Evolutionary conservation across 1,284 basidiomycete genomes (phyloP).

Genomic region (Ustilago nuda): DNA sequence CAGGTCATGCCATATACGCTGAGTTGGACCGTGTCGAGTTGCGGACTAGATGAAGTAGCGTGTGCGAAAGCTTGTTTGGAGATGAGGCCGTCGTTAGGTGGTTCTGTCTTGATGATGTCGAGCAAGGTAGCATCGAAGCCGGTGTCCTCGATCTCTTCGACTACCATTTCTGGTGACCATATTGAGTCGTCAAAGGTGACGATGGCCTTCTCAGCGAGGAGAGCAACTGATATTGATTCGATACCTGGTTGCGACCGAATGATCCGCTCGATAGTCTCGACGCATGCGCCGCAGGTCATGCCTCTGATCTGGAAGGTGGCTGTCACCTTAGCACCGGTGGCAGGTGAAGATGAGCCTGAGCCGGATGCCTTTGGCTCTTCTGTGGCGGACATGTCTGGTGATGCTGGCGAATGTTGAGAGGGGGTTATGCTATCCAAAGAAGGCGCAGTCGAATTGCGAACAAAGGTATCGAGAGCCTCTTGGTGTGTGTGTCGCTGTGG

Average conservation of each 20-base stretch:
- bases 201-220: slow-evolving; percentile 91
- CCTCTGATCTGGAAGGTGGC: slow-evolving; percentile 82
- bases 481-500: not conserved
- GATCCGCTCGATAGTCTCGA: slow-evolving; percentile 94
- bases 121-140: slow-evolving; percentile 81
- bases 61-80: slow-evolving; percentile 8
- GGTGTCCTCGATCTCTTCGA: slow-evolving; percentile 87
- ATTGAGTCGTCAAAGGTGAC: slow-evolving; percentile 83
- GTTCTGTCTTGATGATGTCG: slow-evolving; percentile 33
- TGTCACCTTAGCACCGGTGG: slow-evolving; percentile 31
- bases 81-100: not conserved
- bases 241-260: slow-evolving; percentile 88
- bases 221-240: slow-evolving; percentile 85
- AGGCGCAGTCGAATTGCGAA: too few species aligned
- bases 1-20: slow-evolving; percentile 92
- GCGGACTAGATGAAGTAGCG: not conserved
- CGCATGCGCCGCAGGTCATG: slow-evolving; percentile 91
- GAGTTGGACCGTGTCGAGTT: slow-evolving; percentile 69
- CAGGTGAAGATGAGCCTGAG: slow-evolving; percentile 16
- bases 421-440: too few species aligned
- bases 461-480: not conserved
- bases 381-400: slow-evolving; percentile 24
- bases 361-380: slow-evolving; percentile 25
- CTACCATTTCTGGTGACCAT: slow-evolving; percentile 81
- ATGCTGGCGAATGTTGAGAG: not conserved